Evolutionary conservation across 2,329 filamentous ascomycete species (phyloP), one percentile per base, ranked within the genome.

Genomic region (Zasmidium cellare): DNA sequence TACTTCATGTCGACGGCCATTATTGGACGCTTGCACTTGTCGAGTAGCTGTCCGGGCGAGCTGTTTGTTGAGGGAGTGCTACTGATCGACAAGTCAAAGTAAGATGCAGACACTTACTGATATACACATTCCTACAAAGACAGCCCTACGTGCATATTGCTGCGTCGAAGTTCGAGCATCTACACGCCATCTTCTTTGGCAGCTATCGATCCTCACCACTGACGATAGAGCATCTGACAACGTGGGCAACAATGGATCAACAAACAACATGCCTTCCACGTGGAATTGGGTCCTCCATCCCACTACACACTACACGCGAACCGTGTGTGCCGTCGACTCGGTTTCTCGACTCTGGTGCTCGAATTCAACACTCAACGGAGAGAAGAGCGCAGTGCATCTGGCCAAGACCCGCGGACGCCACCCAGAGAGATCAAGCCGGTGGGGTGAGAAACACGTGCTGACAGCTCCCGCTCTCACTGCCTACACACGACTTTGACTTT

Each of bases 1-100:
- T 45, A n/a, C 31, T 56, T 56, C 31, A 28, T 23, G 23, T 51
- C 45, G 28, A 45, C 38, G 20, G 45, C 46, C 46, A 41, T 41
- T 41, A 11, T 28, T 28, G 25, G 25, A 11, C 25, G 35, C 35
- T 3, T 6, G 11, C 16, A n/a, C 35, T n/a, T 18, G 35, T 41
- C 7, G 35, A 9, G 16, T 6, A 5, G 16, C n/a, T 41, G n/a
- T 41, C 35, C n/a, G n/a, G 35, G 35, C 16, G 35, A 41, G 35
- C 12, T 46, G 51, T 22, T 55, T 28, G 46, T 49, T 44, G 53
- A 14, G n/a, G n/a, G 16, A 20, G 23, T 18, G 25, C 38, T 35
- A 24, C 14, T 9, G 49, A 22, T 18, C 35, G n/a, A 9, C n/a
- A n/a, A 14, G n/a, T 7, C 28, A n/a, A 18, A 14, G 7, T 14